phyloP scores from a whole-genome alignment of 768 basidiomycete genomes.

The Asterophora lycoperdoides region DNA sequence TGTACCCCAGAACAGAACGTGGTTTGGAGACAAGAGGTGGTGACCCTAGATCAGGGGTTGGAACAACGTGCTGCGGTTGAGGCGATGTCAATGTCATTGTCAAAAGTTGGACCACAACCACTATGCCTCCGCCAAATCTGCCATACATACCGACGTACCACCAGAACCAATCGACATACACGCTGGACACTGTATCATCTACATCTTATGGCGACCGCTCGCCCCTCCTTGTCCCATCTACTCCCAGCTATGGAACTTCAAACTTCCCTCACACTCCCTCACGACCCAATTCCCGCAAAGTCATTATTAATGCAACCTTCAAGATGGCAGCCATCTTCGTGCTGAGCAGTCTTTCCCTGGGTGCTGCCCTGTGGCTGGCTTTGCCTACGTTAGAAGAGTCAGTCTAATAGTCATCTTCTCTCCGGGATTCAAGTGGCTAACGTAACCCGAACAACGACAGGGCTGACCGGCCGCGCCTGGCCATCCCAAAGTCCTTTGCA shows the following conservation, averaged over 20 bases:
- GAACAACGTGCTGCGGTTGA: background rate
- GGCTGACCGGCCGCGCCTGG: constrained; percentile 69
- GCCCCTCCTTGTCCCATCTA: constrained; percentile 42
- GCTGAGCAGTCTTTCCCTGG: constrained; percentile 64
- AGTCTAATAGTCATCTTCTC: constrained; percentile 26
- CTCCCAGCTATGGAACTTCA: constrained; percentile 51
- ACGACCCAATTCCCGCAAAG: constrained; percentile 43
- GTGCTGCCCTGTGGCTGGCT: constrained; percentile 74
- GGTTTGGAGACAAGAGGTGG: no score
- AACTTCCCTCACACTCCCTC: constrained; percentile 34
- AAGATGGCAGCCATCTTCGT: constrained; percentile 82
- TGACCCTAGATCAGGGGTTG: constrained; percentile 18
- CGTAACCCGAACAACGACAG: constrained; percentile 43
- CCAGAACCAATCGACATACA: constrained; percentile 43
- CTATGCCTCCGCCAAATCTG: constrained; percentile 20
- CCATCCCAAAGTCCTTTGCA: constrained; percentile 83
- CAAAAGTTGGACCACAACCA: constrained; percentile 8
- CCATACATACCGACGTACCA: constrained; percentile 21
- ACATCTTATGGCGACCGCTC: constrained; percentile 31
- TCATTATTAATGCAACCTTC: constrained; percentile 76
- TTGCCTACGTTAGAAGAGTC: constrained; percentile 77
- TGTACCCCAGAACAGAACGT: no score
- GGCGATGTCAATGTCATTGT: background rate
- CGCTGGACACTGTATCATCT: constrained; percentile 54
- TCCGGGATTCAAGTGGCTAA: constrained; percentile 10